Conservation (phyloP, 768 basidiomycete genomes). For the Russula emetica region DNA sequence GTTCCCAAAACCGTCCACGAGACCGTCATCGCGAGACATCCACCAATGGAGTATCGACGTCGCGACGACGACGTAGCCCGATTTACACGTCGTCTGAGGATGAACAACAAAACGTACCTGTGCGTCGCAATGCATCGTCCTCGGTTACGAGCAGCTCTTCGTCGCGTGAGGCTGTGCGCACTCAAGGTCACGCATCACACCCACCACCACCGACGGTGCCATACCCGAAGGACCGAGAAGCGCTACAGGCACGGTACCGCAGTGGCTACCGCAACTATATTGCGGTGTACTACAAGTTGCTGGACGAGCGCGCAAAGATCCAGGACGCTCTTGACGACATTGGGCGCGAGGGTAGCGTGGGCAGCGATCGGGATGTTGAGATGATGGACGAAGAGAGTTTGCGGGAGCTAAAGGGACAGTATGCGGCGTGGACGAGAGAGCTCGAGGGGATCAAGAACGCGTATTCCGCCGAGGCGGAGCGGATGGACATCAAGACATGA, state of each 20-base stretch:
- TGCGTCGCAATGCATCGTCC: slow-evolving; percentile 28
- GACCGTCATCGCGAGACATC: slow-evolving; percentile 24
- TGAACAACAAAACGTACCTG: slow-evolving; percentile 19
- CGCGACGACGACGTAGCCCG: slow-evolving; percentile 23
- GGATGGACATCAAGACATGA: slow-evolving; percentile 21
- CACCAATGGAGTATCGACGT: slow-evolving; percentile 13
- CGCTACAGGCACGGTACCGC: slow-evolving; percentile 52
- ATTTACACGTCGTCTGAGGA: slow-evolving; percentile 29
- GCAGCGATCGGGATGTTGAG: slow-evolving; percentile 52
- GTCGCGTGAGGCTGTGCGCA: slow-evolving; percentile 31
- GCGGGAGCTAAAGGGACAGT: slow-evolving; percentile 40
- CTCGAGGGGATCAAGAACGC: slow-evolving; percentile 46
- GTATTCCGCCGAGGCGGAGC: slow-evolving; percentile 34
- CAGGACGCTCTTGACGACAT: slow-evolving; percentile 47
- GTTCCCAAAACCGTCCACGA: slow-evolving; percentile 21
- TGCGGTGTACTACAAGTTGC: slow-evolving; percentile 42
- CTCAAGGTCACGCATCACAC: slow-evolving; percentile 8
- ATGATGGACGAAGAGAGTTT: slow-evolving; percentile 46
- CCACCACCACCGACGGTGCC: slow-evolving; percentile 28
- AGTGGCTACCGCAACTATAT: slow-evolving; percentile 51
- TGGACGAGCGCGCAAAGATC: slow-evolving; percentile 49
- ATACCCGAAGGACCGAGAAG: slow-evolving; percentile 47
- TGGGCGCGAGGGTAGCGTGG: slow-evolving; percentile 36
- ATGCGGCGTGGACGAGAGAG: slow-evolving; percentile 49
- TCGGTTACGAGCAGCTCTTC: slow-evolving; percentile 32